Base-by-base conservation (phyloP, 2,329 filamentous ascomycete species). In the Colletotrichum brevisporum region DNA sequence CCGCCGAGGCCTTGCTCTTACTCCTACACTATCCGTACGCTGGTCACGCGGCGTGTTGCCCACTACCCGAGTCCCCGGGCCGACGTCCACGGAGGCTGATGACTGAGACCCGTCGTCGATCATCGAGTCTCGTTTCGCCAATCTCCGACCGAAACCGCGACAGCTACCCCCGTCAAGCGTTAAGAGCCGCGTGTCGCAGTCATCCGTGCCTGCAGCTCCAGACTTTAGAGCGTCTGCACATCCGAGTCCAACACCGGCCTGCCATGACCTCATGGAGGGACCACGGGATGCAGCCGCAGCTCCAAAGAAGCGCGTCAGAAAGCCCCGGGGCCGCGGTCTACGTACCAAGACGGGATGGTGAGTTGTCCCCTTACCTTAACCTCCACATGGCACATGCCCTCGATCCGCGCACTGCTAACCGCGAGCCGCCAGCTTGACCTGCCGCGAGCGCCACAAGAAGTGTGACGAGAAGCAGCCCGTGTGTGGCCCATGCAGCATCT, bases 391-490 rank as follows among this genome's bases (percentile, higher is more conserved):
- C 47, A 31, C 45, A 39, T 36, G n/a, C n/a, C 16, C 59, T 57
- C 52, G 59, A 41, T 6, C 31, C 52, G 47, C 18, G 59, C 31
- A 54, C 13, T 36, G 43, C 62, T 24, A 45, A 65, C 45, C 39
- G 15, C 5, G 13, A 45, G 8, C 43, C 13, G 63, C 31, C 71
- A 83, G 81, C 71, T 74, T 82, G 52, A 83, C 81, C 15, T 85
- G 83, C 72, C 81, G 83, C 56, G 79, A 79, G 67, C 77, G 84
- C 64, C 81, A 85, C 69, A 83, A 85, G 73, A 87, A 86, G 76
- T 86, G 84, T 73, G 84, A 85, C 71, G 84, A 86, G 75, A 76
- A 76, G 43, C 82, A 71, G 47, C 73, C 74, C 2, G 58, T 74
- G 18, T 76, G 74, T 55, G 73, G 74, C 15, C 73, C 74, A 16